phyloP scores from a whole-genome alignment of 805 yeast species.

The Saturnispora kantuleensis region DNA sequence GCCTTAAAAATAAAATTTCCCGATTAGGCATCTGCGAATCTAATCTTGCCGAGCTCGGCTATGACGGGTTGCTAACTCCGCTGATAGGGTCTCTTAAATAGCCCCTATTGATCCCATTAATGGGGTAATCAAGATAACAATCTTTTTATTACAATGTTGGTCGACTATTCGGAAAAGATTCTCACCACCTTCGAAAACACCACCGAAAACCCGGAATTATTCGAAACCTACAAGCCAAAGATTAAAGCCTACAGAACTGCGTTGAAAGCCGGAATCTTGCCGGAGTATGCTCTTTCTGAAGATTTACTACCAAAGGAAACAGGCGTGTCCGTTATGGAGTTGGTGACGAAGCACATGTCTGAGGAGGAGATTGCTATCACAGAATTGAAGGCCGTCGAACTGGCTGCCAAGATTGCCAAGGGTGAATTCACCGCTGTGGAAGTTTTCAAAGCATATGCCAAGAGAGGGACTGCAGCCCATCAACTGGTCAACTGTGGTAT shows the following conservation, averaged over 20 bases:
- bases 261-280: conserved; percentile 20
- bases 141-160: background rate
- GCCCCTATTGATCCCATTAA: background rate
- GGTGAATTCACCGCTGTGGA: conserved; percentile 33
- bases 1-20: too few species aligned
- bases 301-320: conserved; percentile 13
- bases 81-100: background rate
- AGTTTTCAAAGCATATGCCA: conserved; percentile 37
- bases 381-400: conserved; percentile 27
- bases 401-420: conserved; percentile 28
- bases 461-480: conserved; percentile 39
- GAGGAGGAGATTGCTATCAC: conserved; percentile 34
- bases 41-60: too few species aligned
- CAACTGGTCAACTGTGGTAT: conserved; percentile 41
- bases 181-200: background rate
- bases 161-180: background rate
- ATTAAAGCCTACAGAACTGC: conserved; percentile 24
- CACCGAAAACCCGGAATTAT: conserved; percentile 9
- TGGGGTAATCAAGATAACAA: too few species aligned
- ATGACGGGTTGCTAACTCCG: too few species aligned
- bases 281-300: conserved; percentile 13
- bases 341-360: conserved; percentile 26
- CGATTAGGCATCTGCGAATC: too few species aligned
- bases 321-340: conserved; percentile 20
- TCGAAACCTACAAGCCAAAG: conserved; percentile 26